phyloP scores from a whole-genome alignment of 1,284 basidiomycete genomes.

The Trametes sp. region DNA sequence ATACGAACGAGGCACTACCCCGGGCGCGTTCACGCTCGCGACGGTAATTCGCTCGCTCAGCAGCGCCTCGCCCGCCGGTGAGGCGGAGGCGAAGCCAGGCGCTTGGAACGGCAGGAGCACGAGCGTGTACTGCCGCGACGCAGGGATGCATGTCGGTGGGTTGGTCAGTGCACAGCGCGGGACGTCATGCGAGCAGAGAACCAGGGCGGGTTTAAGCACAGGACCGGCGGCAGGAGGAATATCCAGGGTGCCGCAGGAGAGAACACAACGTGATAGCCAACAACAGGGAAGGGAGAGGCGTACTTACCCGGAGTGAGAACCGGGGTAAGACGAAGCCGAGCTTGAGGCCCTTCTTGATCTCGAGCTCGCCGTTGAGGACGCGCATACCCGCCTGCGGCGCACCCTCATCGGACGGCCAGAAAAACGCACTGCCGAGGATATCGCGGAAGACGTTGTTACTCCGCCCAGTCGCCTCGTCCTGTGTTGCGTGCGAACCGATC shows the following conservation, averaged over 20 bases:
- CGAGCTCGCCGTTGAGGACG: conserved; percentile 59
- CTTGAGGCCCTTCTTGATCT: conserved; percentile 53
- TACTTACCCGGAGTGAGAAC: conserved; percentile 55
- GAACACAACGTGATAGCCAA: too few relatives aligned
- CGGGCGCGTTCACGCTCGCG: conserved; percentile 50
- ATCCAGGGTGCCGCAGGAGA: too few relatives aligned
- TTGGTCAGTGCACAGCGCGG: too few relatives aligned
- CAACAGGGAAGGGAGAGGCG: neutral
- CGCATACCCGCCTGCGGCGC: conserved; percentile 41
- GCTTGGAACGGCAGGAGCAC: conserved; percentile 54
- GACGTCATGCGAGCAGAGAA: neutral
- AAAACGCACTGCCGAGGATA: conserved; percentile 51
- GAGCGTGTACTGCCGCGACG: conserved; percentile 55
- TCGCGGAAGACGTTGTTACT: conserved; percentile 57
- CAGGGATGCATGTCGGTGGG: neutral
- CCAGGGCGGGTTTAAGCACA: neutral
- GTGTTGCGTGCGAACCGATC: conserved; percentile 54
- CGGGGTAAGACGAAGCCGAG: conserved; percentile 63
- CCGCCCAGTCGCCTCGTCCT: conserved; percentile 47
- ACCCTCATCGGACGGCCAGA: conserved; percentile 53
- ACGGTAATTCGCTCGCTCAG: conserved; percentile 53
- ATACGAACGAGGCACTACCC: conserved; percentile 53
- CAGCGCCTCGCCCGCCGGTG: conserved; percentile 40
- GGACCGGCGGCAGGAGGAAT: conserved; percentile 9
- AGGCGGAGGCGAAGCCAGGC: conserved; percentile 51